Base-by-base conservation (phyloP, 148 eudicot genomes). In the Chenopodium album region DNA sequence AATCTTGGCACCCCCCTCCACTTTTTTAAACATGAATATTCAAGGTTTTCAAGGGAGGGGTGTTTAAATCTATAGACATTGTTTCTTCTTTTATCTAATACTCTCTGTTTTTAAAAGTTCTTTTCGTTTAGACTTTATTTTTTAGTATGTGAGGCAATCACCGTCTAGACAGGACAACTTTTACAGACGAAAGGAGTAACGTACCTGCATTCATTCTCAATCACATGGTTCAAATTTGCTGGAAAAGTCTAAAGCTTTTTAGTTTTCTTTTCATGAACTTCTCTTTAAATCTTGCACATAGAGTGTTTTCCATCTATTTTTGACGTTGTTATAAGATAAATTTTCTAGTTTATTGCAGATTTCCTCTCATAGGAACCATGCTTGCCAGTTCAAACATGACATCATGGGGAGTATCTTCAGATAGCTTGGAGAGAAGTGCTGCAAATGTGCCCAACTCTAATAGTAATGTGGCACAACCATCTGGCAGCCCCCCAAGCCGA, bases 361-460 rank as follows among this genome's bases (percentile, higher is more conserved):
- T 37, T 47, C 29, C 50, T 19, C 41, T 50, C 71, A 68, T 22
- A 75, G 71, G 52, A 47, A 76, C 72, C 75, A 69, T 82, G 88
- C 88, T 89, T 91, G 81, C 89, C 52, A 83, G 72, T 81, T 41
- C 90, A 77, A 89, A 68, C 69, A 47, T 83, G 73, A 78, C 88
- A 64, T 79, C 85, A 48, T 72, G 86, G 77, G 65, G 73, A 71
- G 47, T 81, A 50, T 66, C 92, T 70, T 28, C 89, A 44, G 90
- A 88, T 47, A 69, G 69, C 81, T 73, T 84, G 31, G 91, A 87
- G 73, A 92, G 88, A 80, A 63, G 72, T 75, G 63, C 52, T 52
- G 29, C 82, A 44, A 87, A 79, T 54, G 26, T 75, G 69, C 75
- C 88, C 77, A 86, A 67, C 63, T 54, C 81, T 63, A 83, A 76